These are phyloP conservation scores for Dipteronia sinensis DNA, from an alignment of 345 rosid species.

Conservation along the genomic window DNA sequence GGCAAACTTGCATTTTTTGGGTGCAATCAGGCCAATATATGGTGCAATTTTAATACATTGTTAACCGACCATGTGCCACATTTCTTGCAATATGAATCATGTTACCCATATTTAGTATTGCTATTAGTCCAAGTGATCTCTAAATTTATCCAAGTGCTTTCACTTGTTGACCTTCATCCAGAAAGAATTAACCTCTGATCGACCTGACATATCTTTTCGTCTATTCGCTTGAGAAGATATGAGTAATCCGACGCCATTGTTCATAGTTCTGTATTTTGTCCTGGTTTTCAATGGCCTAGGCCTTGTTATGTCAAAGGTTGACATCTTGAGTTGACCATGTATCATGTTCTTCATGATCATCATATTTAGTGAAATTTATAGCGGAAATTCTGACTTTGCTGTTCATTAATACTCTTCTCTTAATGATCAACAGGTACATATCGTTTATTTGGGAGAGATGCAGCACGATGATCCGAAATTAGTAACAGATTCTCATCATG, in stretches of 20 bases:
- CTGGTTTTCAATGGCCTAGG: conserved; percentile 12
- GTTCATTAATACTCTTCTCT: neutral
- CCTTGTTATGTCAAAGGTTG: conserved; percentile 16
- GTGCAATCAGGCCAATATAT: neutral
- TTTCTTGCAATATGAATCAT: conserved; percentile 1
- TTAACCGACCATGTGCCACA: neutral
- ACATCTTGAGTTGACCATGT: conserved; percentile 4
- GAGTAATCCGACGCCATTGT: conserved; percentile 17
- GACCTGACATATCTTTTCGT: neutral
- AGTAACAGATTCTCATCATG: conserved; percentile 56
- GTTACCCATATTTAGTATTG: neutral
- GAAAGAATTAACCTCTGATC: neutral
- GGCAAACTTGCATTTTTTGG: neutral
- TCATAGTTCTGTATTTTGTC: conserved; percentile 20
- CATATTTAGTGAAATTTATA: neutral
- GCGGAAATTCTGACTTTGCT: neutral
- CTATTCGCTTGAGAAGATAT: neutral
- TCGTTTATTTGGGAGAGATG: conserved; percentile 63
- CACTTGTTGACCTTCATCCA: neutral
- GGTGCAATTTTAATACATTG: neutral
- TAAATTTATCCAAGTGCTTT: neutral
- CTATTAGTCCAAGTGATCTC: conserved; percentile 3
- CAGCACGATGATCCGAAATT: conserved; percentile 42
- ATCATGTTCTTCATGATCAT: neutral
- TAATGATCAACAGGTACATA: conserved; percentile 49